Evolutionary conservation across 2,329 filamentous ascomycete genomes (phyloP).

Genomic region (Hortaea sp.): DNA sequence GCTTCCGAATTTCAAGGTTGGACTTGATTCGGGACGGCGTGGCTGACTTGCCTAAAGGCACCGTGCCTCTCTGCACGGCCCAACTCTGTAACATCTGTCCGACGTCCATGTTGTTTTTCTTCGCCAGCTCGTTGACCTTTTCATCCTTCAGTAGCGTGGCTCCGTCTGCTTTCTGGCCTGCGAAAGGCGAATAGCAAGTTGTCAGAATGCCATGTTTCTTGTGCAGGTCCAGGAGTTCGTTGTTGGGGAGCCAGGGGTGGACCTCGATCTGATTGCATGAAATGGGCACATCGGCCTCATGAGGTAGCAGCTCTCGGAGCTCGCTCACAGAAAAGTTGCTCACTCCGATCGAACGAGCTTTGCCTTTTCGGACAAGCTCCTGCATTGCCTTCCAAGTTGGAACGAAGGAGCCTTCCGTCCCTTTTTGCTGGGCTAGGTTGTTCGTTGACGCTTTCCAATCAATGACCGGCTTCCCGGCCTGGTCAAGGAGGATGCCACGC

Average conservation of each 20-base stretch:
- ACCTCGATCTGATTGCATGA: conserved; percentile 22
- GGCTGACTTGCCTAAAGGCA: conserved; percentile 46
- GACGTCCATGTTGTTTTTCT: conserved; percentile 50
- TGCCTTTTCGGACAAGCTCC: conserved; percentile 16
- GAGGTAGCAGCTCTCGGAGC: conserved; percentile 16
- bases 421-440: conserved; percentile 8
- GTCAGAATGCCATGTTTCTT: conserved; percentile 16
- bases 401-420: conserved; percentile 16
- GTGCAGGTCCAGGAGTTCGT: conserved; percentile 13
- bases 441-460: conserved; percentile 13
- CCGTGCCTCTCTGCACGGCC: conserved; percentile 44
- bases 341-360: conserved; percentile 20
- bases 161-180: conserved; percentile 17
- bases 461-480: conserved; percentile 9
- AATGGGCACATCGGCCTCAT: conserved; percentile 14
- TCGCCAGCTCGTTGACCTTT: conserved; percentile 54
- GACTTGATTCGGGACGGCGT: conserved; percentile 39
- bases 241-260: conserved; percentile 22
- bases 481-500: conserved; percentile 4
- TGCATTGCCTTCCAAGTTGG: conserved; percentile 23
- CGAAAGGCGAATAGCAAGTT: conserved; percentile 22
- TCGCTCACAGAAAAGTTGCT: conserved; percentile 23
- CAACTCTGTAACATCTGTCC: conserved; percentile 46
- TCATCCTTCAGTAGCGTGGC: conserved; percentile 42
- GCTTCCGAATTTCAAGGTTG: conserved; percentile 18